These are phyloP conservation scores for Zymoseptoria ardabiliae DNA, from an alignment of 2,329 filamentous ascomycete species.

Conservation along the genomic window DNA sequence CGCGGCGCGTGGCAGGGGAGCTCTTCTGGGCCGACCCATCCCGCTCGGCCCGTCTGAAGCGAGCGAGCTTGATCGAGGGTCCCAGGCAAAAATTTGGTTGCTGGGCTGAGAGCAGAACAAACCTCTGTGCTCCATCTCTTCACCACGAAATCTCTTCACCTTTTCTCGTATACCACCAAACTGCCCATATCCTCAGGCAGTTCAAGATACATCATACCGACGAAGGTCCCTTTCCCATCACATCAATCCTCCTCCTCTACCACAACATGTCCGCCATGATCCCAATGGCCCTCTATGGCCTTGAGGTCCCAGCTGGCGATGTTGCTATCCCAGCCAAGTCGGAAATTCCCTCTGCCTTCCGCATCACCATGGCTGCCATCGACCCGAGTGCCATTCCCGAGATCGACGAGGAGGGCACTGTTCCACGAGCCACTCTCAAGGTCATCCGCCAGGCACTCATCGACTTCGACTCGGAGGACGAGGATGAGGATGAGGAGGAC, in stretches of 20 bases:
- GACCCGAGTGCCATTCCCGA: conserved; percentile 68
- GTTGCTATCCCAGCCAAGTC: conserved; percentile 70
- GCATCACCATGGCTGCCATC: conserved; percentile 96
- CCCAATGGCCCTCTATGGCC: conserved; percentile 76
- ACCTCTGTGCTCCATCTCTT: background rate
- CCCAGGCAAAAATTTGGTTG: no score
- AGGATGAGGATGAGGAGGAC: conserved; percentile 55
- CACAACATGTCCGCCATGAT: conserved; percentile 22
- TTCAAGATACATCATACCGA: conserved; percentile 7
- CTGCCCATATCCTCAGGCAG: background rate
- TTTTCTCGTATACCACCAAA: background rate
- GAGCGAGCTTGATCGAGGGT: no score
- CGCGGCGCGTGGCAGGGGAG: background rate
- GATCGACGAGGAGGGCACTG: conserved; percentile 30
- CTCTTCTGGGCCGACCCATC: no score
- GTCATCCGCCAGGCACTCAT: conserved; percentile 67
- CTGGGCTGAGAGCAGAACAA: background rate
- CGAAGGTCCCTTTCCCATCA: conserved; percentile 9
- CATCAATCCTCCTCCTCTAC: background rate
- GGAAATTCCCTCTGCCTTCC: conserved; percentile 80
- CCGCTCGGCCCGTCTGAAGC: no score
- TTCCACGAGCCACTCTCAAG: conserved; percentile 80
- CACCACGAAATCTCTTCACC: background rate
- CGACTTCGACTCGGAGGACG: conserved; percentile 55
- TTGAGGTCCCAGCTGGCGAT: conserved; percentile 81